Conservation (phyloP, 768 basidiomycete genomes). For the Rubroboletus satanas region DNA sequence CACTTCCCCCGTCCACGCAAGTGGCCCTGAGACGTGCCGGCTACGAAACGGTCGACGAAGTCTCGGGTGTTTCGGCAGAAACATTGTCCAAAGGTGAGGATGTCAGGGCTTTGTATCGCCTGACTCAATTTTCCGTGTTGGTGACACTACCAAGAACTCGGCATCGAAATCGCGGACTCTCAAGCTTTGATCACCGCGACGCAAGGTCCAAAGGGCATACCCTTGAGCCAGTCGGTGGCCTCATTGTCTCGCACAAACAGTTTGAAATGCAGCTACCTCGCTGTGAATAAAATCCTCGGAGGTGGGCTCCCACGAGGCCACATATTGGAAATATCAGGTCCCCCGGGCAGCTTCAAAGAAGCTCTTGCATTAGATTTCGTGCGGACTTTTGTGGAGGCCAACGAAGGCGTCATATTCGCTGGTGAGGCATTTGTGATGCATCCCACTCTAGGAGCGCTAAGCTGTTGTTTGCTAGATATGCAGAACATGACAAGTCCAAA, state of each 20-base stretch:
- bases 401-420: conserved; percentile 57
- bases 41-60: conserved; percentile 55
- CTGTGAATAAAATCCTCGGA: conserved; percentile 56
- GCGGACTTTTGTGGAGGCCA: conserved; percentile 42
- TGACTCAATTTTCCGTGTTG: background rate
- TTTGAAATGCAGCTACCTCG: conserved; percentile 33
- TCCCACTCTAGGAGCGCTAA: conserved; percentile 1
- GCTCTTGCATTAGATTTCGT: conserved; percentile 48
- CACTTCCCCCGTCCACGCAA: conserved; percentile 44
- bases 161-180: conserved; percentile 43
- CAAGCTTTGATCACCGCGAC: conserved; percentile 44
- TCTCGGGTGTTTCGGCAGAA: conserved; percentile 42
- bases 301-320: conserved; percentile 61
- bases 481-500: conserved; percentile 44
- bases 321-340: conserved; percentile 72
- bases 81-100: conserved; percentile 49
- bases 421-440: conserved; percentile 39
- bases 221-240: conserved; percentile 58
- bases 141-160: conserved; percentile 41
- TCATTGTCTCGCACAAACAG: conserved; percentile 27
- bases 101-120: background rate
- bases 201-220: conserved; percentile 30
- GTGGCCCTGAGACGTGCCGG: conserved; percentile 48
- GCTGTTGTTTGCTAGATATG: conserved; percentile 36
- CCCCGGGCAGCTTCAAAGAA: conserved; percentile 70